Evolutionary conservation across 2,329 filamentous ascomycete species (phyloP).

Genomic region (Cytospora leucostoma): DNA sequence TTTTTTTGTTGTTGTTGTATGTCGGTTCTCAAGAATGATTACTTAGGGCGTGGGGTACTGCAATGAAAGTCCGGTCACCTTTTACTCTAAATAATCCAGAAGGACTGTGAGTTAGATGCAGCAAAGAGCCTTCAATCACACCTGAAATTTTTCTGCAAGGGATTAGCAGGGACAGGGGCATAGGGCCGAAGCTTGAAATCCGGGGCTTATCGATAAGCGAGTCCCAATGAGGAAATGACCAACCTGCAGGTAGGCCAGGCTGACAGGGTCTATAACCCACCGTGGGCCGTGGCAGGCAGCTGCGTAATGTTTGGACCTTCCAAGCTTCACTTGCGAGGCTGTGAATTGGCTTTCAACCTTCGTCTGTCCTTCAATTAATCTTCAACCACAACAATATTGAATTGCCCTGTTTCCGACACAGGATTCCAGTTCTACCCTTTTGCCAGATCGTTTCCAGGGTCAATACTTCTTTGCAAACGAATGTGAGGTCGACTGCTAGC

Average conservation of each 20-base stretch:
- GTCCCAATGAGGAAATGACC: slow-evolving; percentile 6
- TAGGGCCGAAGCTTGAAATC: slow-evolving; percentile 11
- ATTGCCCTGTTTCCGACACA: not conserved
- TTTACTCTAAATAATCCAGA: slow-evolving; percentile 2
- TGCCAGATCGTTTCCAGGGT: too few species aligned
- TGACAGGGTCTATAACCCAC: slow-evolving; percentile 9
- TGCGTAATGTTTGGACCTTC: slow-evolving; percentile 15
- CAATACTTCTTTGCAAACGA: not conserved
- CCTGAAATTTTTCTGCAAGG: slow-evolving; percentile 17
- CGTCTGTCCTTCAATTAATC: slow-evolving; percentile 6
- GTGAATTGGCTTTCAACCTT: slow-evolving; percentile 11
- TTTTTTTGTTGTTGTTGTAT: slow-evolving; percentile 43
- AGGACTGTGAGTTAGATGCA: slow-evolving; percentile 2
- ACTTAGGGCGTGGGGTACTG: not conserved
- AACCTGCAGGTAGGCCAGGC: not conserved
- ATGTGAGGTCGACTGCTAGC: slow-evolving; percentile 10
- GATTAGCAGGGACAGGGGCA: slow-evolving; percentile 4
- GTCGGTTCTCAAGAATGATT: not conserved
- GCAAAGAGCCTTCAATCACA: not conserved
- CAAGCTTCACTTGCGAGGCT: slow-evolving; percentile 12
- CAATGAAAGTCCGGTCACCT: not conserved
- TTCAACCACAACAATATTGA: not conserved
- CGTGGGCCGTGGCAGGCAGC: slow-evolving; percentile 17
- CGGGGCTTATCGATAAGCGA: slow-evolving; percentile 21
- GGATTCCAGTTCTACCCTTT: not conserved